These are phyloP conservation scores for Saprolegnia parasitica DNA, from an alignment of 352 stramenopile species.

Conservation along the genomic window DNA sequence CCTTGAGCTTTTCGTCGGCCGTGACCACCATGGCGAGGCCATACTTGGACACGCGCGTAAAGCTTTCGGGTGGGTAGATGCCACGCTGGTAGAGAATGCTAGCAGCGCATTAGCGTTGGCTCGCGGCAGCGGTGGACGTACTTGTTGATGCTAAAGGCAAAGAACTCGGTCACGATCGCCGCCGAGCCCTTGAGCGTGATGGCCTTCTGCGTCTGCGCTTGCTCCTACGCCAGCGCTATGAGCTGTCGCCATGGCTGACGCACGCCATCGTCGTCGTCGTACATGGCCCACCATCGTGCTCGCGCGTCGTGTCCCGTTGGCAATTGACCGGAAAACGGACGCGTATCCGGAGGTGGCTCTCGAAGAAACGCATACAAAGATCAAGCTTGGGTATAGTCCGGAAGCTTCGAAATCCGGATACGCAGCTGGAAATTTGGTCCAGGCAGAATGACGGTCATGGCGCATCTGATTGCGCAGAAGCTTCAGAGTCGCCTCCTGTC, in stretches of 20 bases:
- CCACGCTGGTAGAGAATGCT: conserved; percentile 93
- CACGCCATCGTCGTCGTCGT: background rate
- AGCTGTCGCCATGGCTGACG: background rate
- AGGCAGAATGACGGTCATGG: background rate
- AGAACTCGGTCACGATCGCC: conserved; percentile 99
- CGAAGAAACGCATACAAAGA: background rate
- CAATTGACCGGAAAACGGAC: background rate
- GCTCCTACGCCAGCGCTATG: conserved; percentile 1
- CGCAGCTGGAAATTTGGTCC: background rate
- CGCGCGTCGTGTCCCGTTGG: no score
- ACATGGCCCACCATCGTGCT: conserved; percentile 5
- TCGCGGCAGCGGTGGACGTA: conserved; percentile 32
- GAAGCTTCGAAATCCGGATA: background rate
- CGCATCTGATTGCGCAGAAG: conserved; percentile 1
- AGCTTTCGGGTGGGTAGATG: conserved; percentile 99
- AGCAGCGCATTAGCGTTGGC: background rate
- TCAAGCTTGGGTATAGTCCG: background rate
- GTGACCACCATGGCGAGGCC: conserved; percentile 98
- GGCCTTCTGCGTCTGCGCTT: conserved; percentile 76
- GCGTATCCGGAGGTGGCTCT: background rate
- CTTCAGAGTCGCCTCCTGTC: background rate
- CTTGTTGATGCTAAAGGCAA: conserved; percentile 99
- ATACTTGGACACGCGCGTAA: conserved; percentile 97
- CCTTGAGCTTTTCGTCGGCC: conserved; percentile 92
- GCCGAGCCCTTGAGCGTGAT: conserved; percentile 99